Base-by-base conservation (phyloP, 768 basidiomycete genomes). In the Collybia mongolica region DNA sequence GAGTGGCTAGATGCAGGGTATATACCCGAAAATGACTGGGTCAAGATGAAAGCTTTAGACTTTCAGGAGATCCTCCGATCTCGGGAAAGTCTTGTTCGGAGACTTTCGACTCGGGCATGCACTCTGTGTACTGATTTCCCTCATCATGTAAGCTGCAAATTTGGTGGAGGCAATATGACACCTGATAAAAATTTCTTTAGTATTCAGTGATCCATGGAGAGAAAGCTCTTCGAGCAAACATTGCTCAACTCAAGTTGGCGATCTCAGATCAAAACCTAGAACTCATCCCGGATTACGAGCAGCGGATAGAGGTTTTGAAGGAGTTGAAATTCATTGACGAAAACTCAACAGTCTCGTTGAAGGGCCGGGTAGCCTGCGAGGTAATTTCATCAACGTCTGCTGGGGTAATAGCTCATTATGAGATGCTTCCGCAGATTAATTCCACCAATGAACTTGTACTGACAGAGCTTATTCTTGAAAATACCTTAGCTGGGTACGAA, bases 351-450 rank as follows among this genome's bases (percentile, higher is more conserved):
- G 94, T 99, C 2, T 79, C 92, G 24, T 77, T 99, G 44, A 99
- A 99, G 65, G 97, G 97, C 15, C 83, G 97, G 43, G 97, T 99
- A 14, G 97, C 97, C 26, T 99, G 97, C 73, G 97, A 99, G 77
- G 95, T 94, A 45, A 63, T 49, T 20, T 37, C 32, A 20, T 47
- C 0, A 9, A 12, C 14, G 7, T 42, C 40, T 29, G 11, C 11
- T 12, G 18, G 20, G 36, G 19, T 23, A 22, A 22, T 32, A 26
- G 51, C 29, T 50, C 49, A 38, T 32, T 32, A 32, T 32, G 35
- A 55, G 39, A 49, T 26, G 9, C 14, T 37, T 24, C 39, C 14
- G 48, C 60, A 98, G 95, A 98, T 99, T 65, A 99, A 99, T 65
- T 98, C 96, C 6, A 92, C 89, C n/a, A 93, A 92, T 54, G 97